Base-by-base conservation (phyloP, 441 rosid species). In the Populus hybrid region DNA sequence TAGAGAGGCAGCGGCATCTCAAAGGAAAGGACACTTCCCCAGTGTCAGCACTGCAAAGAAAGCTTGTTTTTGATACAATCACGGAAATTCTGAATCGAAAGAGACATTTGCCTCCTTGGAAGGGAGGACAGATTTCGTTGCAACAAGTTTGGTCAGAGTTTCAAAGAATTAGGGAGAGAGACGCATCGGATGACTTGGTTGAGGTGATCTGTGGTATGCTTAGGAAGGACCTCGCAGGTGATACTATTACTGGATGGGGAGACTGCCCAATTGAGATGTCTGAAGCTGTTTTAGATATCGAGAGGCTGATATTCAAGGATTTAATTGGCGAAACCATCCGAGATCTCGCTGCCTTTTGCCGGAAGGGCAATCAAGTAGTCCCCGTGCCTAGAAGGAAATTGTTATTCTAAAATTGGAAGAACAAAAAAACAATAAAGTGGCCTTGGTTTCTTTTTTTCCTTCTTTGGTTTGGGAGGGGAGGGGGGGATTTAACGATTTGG, bases 271-370 rank as follows among this genome's bases (percentile, higher is more conserved):
- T 85, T 36, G 97, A 94, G 88, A 78, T 86, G 88, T 92, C 98
- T 1, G 97, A 95, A 74, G 80, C 90, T 0, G 95, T 90, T 63
- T 86, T 95, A 16, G 92, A 91, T 71, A 82, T 92, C 4, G 99
- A 95, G 76, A 82, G 99, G 74, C 86, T 92, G 36, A 74, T 95
- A 33, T 94, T 92, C 80, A 94, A 91, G 88, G 97, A 95, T 78
- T 77, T 95, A 78, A 90, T 95, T 68, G 86, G 92, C 8, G 99
- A 95, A 81, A 89, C 93, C 45, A 94, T 95, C 80, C 69, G 82
- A 35, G 91, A 91, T 82, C 85, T 92, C n/a, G 96, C 90, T 53
- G 74, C 82, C 28, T 72, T 84, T 29, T 69, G 83, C 69, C 76
- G 85, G 24, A 83, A 81, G 50, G 77, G 86, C 75, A 77, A 73